phyloP scores from a whole-genome alignment of 352 stramenopile species.

The Lagenidium sp. region DNA sequence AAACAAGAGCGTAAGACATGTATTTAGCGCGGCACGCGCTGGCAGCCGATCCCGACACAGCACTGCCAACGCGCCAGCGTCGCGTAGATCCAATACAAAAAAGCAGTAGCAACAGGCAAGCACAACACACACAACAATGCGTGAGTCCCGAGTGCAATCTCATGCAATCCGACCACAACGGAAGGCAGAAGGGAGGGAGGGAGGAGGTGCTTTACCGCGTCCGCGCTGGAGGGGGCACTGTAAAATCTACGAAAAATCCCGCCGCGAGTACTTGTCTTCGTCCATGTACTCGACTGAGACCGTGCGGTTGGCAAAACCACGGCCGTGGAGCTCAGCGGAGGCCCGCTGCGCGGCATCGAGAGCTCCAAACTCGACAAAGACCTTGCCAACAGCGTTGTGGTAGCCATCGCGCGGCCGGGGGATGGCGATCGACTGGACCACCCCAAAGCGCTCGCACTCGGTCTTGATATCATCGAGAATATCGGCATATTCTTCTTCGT shows the following conservation, averaged over 20 bases:
- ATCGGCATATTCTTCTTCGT: conserved; percentile 93
- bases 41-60: no score
- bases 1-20: no score
- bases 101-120: background rate
- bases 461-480: conserved; percentile 95
- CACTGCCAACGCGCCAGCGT: no score
- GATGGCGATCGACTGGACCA: conserved; percentile 73
- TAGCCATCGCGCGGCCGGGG: conserved; percentile 60
- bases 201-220: no score
- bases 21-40: no score
- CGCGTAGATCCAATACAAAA: background rate
- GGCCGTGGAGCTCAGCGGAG: conserved; percentile 84
- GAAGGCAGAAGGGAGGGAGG: no score
- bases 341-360: conserved; percentile 69
- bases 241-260: conserved; percentile 70
- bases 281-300: conserved; percentile 87
- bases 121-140: no score
- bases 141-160: conserved; percentile 1
- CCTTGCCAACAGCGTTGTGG: conserved; percentile 53
- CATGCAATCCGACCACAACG: conserved; percentile 4
- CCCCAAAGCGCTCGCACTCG: conserved; percentile 89
- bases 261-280: conserved; percentile 79
- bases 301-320: conserved; percentile 91
- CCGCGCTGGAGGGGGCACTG: no score
- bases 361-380: conserved; percentile 91